Evolutionary conservation across 1,284 basidiomycete species (phyloP), one percentile per base, ranked within the genome.

Genomic region (Tremellales sp.): DNA sequence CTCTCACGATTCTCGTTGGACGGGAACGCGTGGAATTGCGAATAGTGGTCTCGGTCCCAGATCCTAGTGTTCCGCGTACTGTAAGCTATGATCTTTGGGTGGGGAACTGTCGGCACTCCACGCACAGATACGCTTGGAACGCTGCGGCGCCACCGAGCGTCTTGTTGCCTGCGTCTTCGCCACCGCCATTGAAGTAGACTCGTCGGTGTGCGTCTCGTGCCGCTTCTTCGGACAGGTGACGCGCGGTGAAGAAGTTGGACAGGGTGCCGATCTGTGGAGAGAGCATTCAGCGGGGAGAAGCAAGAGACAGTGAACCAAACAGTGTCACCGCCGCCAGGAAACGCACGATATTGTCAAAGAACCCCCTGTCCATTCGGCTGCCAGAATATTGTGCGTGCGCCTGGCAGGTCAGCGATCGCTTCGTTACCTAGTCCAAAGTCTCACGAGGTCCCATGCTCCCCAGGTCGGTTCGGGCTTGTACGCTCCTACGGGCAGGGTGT

Each of bases 81-180:
- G 21, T 38, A 3, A 48, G 43, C 9, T 24, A 29, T 21, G 10
- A 6, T 22, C 18, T 13, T 44, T n/a, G 39, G 21, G 35, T 12
- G 10, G 35, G 10, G 10, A 40, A 16, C 38, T 12, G 36, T 22
- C 4, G 33, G 28, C 8, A 12, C 5, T 13, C n/a, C 9, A 54
- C 64, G 56, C 40, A 68, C 66, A 72, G 43, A 42, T 55, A 70
- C 4, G 68, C 66, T 39, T 72, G 63, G 43, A 67, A 70, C 4
- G 67, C 68, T 1, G 70, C 68, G 2, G 70, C 70, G 1, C 70
- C 68, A 3, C 70, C 70, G 3, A 72, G 52, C 0, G 60, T 60
- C 45, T 62, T 60, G 31, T 61, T 65, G 1, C 63, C 62, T 6
- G 61, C 54, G 36, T 67, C 66, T n/a, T 47, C 51, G 5, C 63